Evolutionary conservation across 2,329 filamentous ascomycete genomes (phyloP).

Genomic region (Didymellaceae sp.): DNA sequence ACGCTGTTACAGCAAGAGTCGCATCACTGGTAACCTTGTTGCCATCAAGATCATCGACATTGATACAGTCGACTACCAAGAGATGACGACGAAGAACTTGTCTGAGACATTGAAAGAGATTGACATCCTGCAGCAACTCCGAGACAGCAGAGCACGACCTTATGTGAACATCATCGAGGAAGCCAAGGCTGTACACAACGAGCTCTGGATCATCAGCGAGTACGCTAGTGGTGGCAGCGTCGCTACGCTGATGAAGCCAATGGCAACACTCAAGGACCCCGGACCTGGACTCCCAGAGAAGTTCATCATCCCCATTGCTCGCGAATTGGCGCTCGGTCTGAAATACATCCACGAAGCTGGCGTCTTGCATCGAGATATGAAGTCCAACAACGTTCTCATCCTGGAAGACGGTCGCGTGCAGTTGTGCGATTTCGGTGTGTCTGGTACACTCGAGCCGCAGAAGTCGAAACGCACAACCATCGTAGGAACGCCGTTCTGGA

Average conservation of each 20-base stretch:
- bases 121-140: slow-evolving; percentile 72
- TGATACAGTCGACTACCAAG: slow-evolving; percentile 71
- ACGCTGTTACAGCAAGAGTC: slow-evolving; percentile 44
- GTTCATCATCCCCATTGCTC: slow-evolving; percentile 68
- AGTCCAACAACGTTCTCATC: slow-evolving; percentile 78
- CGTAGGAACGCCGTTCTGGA: slow-evolving; percentile 84
- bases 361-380: slow-evolving; percentile 70
- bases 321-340: slow-evolving; percentile 67
- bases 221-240: slow-evolving; percentile 87
- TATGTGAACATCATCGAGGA: slow-evolving; percentile 86
- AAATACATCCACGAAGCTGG: slow-evolving; percentile 70
- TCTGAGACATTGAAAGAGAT: slow-evolving; percentile 67
- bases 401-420: slow-evolving; percentile 79
- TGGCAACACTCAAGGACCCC: slow-evolving; percentile 31
- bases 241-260: slow-evolving; percentile 64
- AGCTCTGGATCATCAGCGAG: slow-evolving; percentile 88
- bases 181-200: slow-evolving; percentile 75
- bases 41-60: slow-evolving; percentile 86
- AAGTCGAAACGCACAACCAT: slow-evolving; percentile 80
- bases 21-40: slow-evolving; percentile 60
- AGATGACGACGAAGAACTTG: slow-evolving; percentile 51
- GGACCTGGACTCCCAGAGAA: slow-evolving; percentile 60
- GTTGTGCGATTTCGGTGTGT: slow-evolving; percentile 84
- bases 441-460: slow-evolving; percentile 76
- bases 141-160: slow-evolving; percentile 76